Evolutionary conservation across 2,329 filamentous ascomycete genomes (phyloP).

Genomic region (Fusarium veterinarium): DNA sequence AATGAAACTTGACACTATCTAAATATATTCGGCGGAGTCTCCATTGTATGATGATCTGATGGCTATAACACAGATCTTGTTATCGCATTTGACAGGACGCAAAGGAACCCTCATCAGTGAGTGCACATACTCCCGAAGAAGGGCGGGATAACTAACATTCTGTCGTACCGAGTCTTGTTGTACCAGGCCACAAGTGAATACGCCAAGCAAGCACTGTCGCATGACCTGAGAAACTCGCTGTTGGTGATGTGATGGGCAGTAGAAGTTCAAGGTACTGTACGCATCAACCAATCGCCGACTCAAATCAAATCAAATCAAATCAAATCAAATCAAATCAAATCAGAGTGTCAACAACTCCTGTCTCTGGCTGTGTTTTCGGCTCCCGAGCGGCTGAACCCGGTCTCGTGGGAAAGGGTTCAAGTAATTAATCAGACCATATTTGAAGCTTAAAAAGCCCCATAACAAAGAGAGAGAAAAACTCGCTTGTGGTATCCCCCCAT

Average conservation of each 20-base stretch:
- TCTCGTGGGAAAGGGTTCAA: background rate
- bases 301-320: background rate
- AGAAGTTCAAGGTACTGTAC: background rate
- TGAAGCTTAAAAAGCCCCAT: background rate
- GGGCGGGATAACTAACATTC: background rate
- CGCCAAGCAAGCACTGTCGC: slow-evolving; percentile 18
- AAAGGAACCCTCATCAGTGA: background rate
- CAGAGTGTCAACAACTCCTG: background rate
- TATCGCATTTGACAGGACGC: background rate
- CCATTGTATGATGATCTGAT: background rate
- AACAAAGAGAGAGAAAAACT: background rate
- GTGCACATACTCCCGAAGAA: background rate
- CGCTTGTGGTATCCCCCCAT: background rate
- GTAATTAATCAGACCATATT: slow-evolving; percentile 9
- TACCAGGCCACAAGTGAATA: slow-evolving; percentile 16
- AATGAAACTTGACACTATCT: background rate
- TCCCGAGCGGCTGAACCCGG: slow-evolving; percentile 22
- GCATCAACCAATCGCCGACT: background rate
- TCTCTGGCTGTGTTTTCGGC: slow-evolving; percentile 17
- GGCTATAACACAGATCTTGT: background rate
- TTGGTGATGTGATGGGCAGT: background rate
- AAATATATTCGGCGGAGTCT: background rate
- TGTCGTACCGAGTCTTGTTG: slow-evolving; percentile 2
- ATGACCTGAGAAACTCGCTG: slow-evolving; percentile 6
- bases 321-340: too few relatives aligned